Evolutionary conservation across 495 filamentous ascomycete genomes (phyloP).

Genomic region (Podospora pseudocomata): DNA sequence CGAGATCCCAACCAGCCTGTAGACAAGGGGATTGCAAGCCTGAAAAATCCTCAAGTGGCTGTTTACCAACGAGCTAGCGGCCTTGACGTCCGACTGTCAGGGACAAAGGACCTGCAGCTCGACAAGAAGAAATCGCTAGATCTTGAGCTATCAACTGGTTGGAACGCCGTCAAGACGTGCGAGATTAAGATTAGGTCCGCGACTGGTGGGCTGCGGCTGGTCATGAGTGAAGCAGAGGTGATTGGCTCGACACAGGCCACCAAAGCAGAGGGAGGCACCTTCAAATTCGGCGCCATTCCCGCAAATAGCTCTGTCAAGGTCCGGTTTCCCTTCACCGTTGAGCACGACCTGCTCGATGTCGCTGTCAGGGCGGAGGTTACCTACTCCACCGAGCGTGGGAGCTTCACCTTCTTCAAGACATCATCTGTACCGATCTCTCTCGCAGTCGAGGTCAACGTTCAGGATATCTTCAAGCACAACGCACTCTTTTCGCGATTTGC

Average conservation of each 20-base stretch:
- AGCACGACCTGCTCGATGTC: slow-evolving; percentile 69
- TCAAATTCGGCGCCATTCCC: slow-evolving; percentile 59
- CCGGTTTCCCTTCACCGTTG: slow-evolving; percentile 78
- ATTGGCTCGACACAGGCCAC: slow-evolving; percentile 54
- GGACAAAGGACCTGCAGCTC: slow-evolving; percentile 62
- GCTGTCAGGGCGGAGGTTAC: slow-evolving; percentile 70
- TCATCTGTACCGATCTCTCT: slow-evolving; percentile 64
- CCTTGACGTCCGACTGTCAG: slow-evolving; percentile 44
- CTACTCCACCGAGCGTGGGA: slow-evolving; percentile 71
- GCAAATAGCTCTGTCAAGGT: slow-evolving; percentile 51
- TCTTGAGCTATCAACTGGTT: slow-evolving; percentile 67
- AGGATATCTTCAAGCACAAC: slow-evolving; percentile 86
- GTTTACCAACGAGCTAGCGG: slow-evolving; percentile 49
- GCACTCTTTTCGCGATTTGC: slow-evolving; percentile 85
- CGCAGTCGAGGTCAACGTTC: slow-evolving; percentile 90
- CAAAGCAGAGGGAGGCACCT: slow-evolving; percentile 60
- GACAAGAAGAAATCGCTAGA: slow-evolving; percentile 73
- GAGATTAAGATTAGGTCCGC: slow-evolving; percentile 73
- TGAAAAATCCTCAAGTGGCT: slow-evolving; percentile 43
- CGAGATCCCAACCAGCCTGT: slow-evolving; percentile 39
- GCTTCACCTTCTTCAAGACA: slow-evolving; percentile 65
- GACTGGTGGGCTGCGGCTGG: slow-evolving; percentile 81
- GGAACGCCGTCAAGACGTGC: slow-evolving; percentile 66
- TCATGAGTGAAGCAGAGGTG: slow-evolving; percentile 65
- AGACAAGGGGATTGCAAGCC: slow-evolving; percentile 39